phyloP scores from a whole-genome alignment of 1,284 basidiomycete genomes.

The Anthracocystis walkeri region DNA sequence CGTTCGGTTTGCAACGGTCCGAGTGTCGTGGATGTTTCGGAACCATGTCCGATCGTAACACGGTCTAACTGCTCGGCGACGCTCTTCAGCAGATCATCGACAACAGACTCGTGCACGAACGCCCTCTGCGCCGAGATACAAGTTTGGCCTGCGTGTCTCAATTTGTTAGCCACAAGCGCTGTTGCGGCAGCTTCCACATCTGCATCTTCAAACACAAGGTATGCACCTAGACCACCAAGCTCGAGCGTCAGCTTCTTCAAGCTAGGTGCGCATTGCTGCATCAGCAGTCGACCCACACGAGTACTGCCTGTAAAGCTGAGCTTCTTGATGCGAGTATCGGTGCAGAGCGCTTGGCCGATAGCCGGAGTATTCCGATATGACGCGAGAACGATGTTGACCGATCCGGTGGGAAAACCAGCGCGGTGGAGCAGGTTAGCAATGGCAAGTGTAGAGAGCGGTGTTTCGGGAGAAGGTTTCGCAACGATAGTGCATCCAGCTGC shows the following conservation, averaged over 20 bases:
- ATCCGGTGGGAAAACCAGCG: slow-evolving; percentile 91
- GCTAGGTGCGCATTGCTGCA: slow-evolving; percentile 83
- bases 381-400: slow-evolving; percentile 92
- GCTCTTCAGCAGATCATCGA: slow-evolving; percentile 84
- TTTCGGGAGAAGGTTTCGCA: slow-evolving; percentile 94
- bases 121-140: slow-evolving; percentile 75
- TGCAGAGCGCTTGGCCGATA: slow-evolving; percentile 77
- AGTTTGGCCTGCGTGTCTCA: slow-evolving; percentile 91
- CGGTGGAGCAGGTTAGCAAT: slow-evolving; percentile 83
- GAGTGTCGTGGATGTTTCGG: slow-evolving; percentile 81
- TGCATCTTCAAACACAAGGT: slow-evolving; percentile 96
- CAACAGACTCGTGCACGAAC: slow-evolving; percentile 76
- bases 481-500: slow-evolving; percentile 94
- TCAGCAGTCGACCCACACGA: slow-evolving; percentile 89
- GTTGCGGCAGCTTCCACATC: slow-evolving; percentile 91
- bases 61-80: slow-evolving; percentile 83
- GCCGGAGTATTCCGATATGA: slow-evolving; percentile 77
- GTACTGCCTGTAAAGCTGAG: slow-evolving; percentile 96
- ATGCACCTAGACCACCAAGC: slow-evolving; percentile 83
- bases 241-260: slow-evolving; percentile 81
- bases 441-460: slow-evolving; percentile 92
- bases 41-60: slow-evolving; percentile 92
- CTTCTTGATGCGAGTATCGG: slow-evolving; percentile 79
- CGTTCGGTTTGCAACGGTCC: slow-evolving; percentile 91
- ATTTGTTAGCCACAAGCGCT: slow-evolving; percentile 87